phyloP scores from a whole-genome alignment of 2,329 filamentous ascomycete genomes.

The Trematosphaeria pertusa region DNA sequence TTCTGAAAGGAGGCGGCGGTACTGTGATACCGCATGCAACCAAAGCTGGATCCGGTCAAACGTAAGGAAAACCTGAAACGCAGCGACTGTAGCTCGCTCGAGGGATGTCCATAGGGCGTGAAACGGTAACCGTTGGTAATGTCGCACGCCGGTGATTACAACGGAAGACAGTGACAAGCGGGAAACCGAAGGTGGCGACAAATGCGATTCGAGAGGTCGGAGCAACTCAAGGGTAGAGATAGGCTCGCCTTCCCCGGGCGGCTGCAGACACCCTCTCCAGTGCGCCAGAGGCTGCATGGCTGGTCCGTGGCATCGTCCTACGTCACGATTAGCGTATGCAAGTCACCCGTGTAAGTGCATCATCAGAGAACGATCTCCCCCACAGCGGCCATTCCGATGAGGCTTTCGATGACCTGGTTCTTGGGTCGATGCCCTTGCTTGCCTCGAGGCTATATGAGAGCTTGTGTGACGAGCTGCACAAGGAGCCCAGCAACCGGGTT shows the following conservation, averaged over 20 bases:
- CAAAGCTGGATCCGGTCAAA: conserved; percentile 25
- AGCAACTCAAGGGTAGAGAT: too few relatives aligned
- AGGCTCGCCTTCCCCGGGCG: too few relatives aligned
- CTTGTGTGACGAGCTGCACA: conserved; percentile 30
- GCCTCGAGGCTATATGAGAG: conserved; percentile 26
- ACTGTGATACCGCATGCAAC: conserved; percentile 31
- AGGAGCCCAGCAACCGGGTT: conserved; percentile 41
- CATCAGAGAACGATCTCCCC: conserved; percentile 35
- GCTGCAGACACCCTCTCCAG: too few relatives aligned
- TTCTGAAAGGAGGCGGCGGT: conserved; percentile 19
- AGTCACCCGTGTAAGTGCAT: conserved; percentile 35
- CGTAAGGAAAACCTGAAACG: conserved; percentile 35
- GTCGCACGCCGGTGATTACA: conserved; percentile 39
- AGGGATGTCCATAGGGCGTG: conserved; percentile 23
- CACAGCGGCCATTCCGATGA: conserved; percentile 34
- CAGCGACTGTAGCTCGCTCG: conserved; percentile 20
- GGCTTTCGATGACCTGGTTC: conserved; percentile 35
- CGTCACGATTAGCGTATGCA: conserved; percentile 32
- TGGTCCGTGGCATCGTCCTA: conserved; percentile 17
- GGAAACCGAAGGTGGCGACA: conserved; percentile 10
- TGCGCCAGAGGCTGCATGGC: too few relatives aligned
- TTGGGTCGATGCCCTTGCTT: conserved; percentile 37
- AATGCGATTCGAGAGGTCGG: conserved; percentile 5
- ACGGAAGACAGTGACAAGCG: conserved; percentile 10
- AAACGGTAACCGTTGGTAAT: conserved; percentile 32